phyloP scores from a whole-genome alignment of 139 green algal species.

The Nannochloris sp. region DNA sequence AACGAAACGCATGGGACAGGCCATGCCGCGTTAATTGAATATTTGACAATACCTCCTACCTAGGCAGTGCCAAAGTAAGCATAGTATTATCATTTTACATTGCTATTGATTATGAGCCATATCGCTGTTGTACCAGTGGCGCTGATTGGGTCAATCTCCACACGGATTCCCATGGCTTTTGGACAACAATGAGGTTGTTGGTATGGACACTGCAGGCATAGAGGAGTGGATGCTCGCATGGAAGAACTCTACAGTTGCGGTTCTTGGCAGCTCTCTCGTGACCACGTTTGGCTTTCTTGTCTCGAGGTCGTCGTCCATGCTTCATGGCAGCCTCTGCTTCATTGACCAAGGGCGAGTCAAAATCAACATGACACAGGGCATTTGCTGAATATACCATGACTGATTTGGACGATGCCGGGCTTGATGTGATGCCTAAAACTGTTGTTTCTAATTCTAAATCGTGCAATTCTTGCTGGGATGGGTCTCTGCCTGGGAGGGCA shows the following conservation, averaged over 20 bases:
- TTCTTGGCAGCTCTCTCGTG: slow-evolving; percentile 2
- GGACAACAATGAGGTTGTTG: slow-evolving; percentile 33
- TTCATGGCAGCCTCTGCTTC: neutral
- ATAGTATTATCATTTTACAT: too few relatives aligned
- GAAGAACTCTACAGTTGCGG: slow-evolving; percentile 30
- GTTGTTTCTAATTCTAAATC: neutral
- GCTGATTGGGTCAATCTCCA: slow-evolving; percentile 16
- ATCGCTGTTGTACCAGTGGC: slow-evolving; percentile 42
- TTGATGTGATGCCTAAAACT: neutral
- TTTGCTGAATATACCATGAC: neutral
- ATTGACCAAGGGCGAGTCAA: slow-evolving; percentile 13
- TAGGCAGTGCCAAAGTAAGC: too few relatives aligned
- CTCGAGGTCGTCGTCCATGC: slow-evolving; percentile 3
- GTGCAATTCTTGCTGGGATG: neutral
- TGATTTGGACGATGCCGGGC: neutral
- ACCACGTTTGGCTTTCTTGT: slow-evolving; percentile 6
- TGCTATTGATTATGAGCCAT: slow-evolving; percentile 36
- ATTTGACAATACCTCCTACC: neutral
- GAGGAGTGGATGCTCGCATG: slow-evolving; percentile 30
- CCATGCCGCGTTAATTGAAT: neutral
- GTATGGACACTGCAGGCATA: neutral
- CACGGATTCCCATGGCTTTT: slow-evolving; percentile 38
- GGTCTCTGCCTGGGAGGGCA: slow-evolving; percentile 4
- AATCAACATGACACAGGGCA: slow-evolving; percentile 31
- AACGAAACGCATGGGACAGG: slow-evolving; percentile 20